Percentiles rank a stretch among this genome's conserved stretches.
These are phyloP conservation scores for Ogataea parapolymorpha DNA, from an alignment of 805 yeast genomes.

Conservation along the genomic window DNA sequence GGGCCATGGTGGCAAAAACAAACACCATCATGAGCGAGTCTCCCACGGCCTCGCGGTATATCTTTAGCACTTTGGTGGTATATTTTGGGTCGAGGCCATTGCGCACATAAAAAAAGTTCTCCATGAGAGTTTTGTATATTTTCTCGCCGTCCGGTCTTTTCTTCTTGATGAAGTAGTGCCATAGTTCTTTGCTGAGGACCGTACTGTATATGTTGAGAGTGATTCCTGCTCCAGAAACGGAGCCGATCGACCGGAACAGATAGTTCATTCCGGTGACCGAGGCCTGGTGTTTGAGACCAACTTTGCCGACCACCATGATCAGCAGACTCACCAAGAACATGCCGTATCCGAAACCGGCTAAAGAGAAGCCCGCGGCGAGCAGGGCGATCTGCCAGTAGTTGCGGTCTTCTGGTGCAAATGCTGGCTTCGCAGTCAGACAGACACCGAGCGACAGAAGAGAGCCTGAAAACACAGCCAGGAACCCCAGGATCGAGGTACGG, in stretches of 20 bases:
- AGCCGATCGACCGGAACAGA: constrained; percentile 47
- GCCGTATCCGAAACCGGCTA: constrained; percentile 40
- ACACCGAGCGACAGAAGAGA: constrained; percentile 17
- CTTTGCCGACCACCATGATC: constrained; percentile 41
- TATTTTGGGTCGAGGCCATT: constrained; percentile 29
- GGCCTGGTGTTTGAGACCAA: constrained; percentile 45
- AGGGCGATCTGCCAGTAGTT: constrained; percentile 19
- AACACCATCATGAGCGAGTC: constrained; percentile 26
- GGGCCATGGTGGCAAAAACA: constrained; percentile 25
- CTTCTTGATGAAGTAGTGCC: constrained; percentile 29
- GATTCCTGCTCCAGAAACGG: constrained; percentile 44
- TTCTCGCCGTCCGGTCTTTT: constrained; percentile 24
- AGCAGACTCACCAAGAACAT: constrained; percentile 38
- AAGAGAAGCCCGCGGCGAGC: constrained; percentile 27
- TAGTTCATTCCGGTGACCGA: constrained; percentile 48
- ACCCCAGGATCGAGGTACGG: constrained; percentile 23
- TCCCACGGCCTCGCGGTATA: constrained; percentile 27
- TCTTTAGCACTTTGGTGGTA: constrained; percentile 27
- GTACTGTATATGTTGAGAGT: constrained; percentile 37
- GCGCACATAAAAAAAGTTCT: constrained; percentile 28
- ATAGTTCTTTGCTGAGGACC: constrained; percentile 30
- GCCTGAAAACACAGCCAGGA: constrained; percentile 23
- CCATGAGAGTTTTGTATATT: constrained; percentile 21
- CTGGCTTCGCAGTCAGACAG: constrained; percentile 23
- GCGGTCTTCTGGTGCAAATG: constrained; percentile 16